These are phyloP conservation scores for Sclerotinia borealis DNA, from an alignment of 2,329 filamentous ascomycete species.

Conservation along the genomic window DNA sequence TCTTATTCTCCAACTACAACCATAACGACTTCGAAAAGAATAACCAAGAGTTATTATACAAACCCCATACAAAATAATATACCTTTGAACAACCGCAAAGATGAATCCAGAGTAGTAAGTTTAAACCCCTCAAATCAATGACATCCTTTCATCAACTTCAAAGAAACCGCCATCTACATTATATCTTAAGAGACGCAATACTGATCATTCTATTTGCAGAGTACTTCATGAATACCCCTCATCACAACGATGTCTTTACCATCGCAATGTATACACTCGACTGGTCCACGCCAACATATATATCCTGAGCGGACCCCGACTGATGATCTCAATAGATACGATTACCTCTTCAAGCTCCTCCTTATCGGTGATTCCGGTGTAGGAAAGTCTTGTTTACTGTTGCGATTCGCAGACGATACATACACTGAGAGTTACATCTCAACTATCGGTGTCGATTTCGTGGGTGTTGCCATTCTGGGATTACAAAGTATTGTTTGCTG, in stretches of 20 bases:
- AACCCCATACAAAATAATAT: not conserved
- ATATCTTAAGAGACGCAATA: not conserved
- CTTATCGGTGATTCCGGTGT: constrained; percentile 99
- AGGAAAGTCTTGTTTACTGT: constrained; percentile 97
- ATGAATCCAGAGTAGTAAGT: constrained; percentile 95
- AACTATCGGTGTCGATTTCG: constrained; percentile 98
- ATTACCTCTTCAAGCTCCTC: constrained; percentile 99
- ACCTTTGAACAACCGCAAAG: constrained; percentile 36
- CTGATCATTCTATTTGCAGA: constrained; percentile 7
- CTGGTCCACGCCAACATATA: constrained; percentile 12
- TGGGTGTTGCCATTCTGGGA: constrained; percentile 43
- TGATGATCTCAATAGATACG: constrained; percentile 66
- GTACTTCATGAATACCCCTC: not conserved
- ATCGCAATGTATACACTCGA: not conserved
- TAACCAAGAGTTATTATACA: constrained; percentile 3
- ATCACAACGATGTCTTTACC: not conserved
- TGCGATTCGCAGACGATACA: constrained; percentile 97
- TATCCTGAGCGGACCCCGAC: constrained; percentile 1
- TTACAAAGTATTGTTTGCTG: constrained; percentile 23
- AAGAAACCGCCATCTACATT: constrained; percentile 11
- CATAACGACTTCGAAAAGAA: constrained; percentile 5
- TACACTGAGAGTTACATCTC: constrained; percentile 99
- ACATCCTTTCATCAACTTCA: constrained; percentile 13
- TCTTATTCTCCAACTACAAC: constrained; percentile 6
- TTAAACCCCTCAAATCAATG: constrained; percentile 7